phyloP scores from a whole-genome alignment of 148 eudicot genomes.

The Salicornia ramosissima region DNA sequence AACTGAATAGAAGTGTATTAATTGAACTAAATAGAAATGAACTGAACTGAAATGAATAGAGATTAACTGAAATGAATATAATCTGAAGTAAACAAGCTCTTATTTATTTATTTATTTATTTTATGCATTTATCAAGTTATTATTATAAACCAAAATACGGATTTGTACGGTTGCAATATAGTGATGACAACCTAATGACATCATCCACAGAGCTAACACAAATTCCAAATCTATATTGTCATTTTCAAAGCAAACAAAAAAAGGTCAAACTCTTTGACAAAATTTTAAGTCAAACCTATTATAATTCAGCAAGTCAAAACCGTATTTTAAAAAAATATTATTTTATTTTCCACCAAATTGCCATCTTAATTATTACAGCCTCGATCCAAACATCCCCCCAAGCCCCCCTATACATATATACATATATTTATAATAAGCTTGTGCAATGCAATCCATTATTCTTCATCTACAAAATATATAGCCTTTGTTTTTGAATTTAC shows the following conservation, averaged over 20 bases:
- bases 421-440: neutral
- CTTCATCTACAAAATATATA: constrained; percentile 8
- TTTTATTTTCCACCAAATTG: neutral
- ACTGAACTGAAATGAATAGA: too few relatives aligned
- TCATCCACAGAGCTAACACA: too few relatives aligned
- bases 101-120: too few relatives aligned
- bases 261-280: constrained; percentile 33
- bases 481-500: neutral
- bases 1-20: too few relatives aligned
- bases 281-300: constrained; percentile 26
- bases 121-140: too few relatives aligned
- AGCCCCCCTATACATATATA: constrained; percentile 5
- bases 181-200: too few relatives aligned
- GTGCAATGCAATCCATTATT: constrained; percentile 13
- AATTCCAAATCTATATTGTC: neutral
- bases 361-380: neutral
- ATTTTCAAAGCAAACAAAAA: neutral
- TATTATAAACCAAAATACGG: too few relatives aligned
- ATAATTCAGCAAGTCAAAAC: neutral
- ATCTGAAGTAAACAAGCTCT: too few relatives aligned
- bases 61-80: too few relatives aligned
- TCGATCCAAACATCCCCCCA: neutral
- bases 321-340: neutral
- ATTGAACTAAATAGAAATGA: too few relatives aligned
- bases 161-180: too few relatives aligned